Evolutionary conservation across 345 rosid species (phyloP).

Genomic region (Eucalyptus curtisii): DNA sequence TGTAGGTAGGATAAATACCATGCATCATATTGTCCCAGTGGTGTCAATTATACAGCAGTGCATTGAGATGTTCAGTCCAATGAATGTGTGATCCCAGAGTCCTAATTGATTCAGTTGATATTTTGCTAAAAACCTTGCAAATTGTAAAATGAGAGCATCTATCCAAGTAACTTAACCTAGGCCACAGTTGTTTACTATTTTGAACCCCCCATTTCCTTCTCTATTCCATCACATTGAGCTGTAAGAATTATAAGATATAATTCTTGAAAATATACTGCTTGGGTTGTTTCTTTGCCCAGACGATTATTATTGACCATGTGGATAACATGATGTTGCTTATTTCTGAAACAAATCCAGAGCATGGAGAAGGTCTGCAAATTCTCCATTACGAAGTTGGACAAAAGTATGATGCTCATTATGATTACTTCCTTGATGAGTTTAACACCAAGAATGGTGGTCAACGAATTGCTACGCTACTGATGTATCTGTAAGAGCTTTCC

Average conservation of each 20-base stretch:
- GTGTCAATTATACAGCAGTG: not conserved
- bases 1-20: constrained; percentile 29
- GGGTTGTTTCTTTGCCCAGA: not conserved
- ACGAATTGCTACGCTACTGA: constrained; percentile 83
- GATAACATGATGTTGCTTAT: not conserved
- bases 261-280: not conserved
- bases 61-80: not conserved
- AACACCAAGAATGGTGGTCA: constrained; percentile 87
- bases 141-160: not conserved
- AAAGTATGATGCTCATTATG: constrained; percentile 79
- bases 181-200: not conserved
- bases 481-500: constrained; percentile 60
- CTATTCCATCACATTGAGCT: not conserved
- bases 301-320: not conserved
- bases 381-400: constrained; percentile 87
- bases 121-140: not conserved
- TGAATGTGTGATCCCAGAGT: not conserved
- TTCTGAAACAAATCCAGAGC: constrained; percentile 26
- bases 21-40: not conserved
- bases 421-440: constrained; percentile 88
- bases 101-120: not conserved
- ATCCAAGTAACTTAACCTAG: not conserved
- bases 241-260: not conserved
- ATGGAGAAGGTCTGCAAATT: constrained; percentile 90
- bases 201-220: not conserved